phyloP scores from a whole-genome alignment of 345 rosid species.

The Lumnitzera littorea region DNA sequence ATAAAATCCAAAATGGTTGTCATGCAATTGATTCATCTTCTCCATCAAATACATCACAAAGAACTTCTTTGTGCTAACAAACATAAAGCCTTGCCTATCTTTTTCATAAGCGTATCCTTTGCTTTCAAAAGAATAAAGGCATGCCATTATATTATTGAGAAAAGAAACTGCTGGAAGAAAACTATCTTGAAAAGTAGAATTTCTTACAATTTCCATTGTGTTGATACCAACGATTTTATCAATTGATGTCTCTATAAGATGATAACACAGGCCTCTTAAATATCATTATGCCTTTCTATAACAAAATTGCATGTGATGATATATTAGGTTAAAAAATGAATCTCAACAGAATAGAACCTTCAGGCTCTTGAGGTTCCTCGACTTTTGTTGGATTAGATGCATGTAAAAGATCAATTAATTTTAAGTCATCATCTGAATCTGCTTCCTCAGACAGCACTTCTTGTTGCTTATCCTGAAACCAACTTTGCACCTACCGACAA shows the following conservation, averaged over 20 bases:
- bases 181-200: too few species aligned
- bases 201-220: too few species aligned
- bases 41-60: too few species aligned
- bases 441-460: slow-evolving; percentile 11
- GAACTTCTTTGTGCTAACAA: too few species aligned
- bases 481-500: slow-evolving; percentile 45
- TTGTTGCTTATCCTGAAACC: slow-evolving; percentile 54
- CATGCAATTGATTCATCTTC: too few species aligned
- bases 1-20: too few species aligned
- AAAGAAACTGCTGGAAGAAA: too few species aligned
- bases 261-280: background rate
- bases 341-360: slow-evolving; percentile 32
- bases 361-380: slow-evolving; percentile 18
- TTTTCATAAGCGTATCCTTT: too few species aligned
- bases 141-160: too few species aligned
- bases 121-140: too few species aligned
- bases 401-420: slow-evolving; percentile 36
- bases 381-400: slow-evolving; percentile 9
- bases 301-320: background rate
- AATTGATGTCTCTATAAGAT: background rate
- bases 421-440: slow-evolving; percentile 20
- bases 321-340: background rate
- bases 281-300: background rate
- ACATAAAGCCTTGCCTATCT: too few species aligned
- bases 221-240: background rate